phyloP scores from a whole-genome alignment of 2,329 filamentous ascomycete species.

The Waltergamsia citrina region DNA sequence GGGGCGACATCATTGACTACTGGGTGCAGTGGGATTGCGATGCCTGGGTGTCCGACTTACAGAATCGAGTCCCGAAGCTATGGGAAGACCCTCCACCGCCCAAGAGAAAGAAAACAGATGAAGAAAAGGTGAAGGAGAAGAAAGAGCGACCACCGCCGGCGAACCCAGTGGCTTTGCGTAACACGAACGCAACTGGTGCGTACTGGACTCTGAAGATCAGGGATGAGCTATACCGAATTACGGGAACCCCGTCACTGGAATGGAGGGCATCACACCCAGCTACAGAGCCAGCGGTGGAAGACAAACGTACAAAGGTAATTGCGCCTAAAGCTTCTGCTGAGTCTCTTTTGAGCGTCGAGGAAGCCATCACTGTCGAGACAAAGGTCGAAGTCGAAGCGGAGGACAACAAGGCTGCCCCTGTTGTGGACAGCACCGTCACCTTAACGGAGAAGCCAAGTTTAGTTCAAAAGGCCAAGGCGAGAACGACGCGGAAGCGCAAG shows the following conservation, averaged over 20 bases:
- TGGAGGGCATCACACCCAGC: neutral
- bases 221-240: slow-evolving; percentile 25
- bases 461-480: slow-evolving; percentile 9
- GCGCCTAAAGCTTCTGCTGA: neutral
- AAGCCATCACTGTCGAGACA: neutral
- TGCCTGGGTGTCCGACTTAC: slow-evolving; percentile 59
- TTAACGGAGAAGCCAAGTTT: slow-evolving; percentile 1
- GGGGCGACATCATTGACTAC: slow-evolving; percentile 65
- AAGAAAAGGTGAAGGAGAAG: slow-evolving; percentile 16
- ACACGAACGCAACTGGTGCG: slow-evolving; percentile 34
- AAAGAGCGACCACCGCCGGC: slow-evolving; percentile 18
- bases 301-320: neutral
- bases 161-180: slow-evolving; percentile 32
- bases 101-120: slow-evolving; percentile 19
- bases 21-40: slow-evolving; percentile 71
- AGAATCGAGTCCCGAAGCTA: slow-evolving; percentile 45
- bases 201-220: slow-evolving; percentile 33
- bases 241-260: slow-evolving; percentile 10
- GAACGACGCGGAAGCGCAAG: slow-evolving; percentile 24
- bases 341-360: neutral
- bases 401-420: neutral
- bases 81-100: slow-evolving; percentile 44
- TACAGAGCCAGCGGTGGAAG: neutral
- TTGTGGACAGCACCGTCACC: neutral
- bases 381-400: neutral